Base-by-base conservation (phyloP, 2,329 filamentous ascomycete species). In the Microthyrium microscopicum region DNA sequence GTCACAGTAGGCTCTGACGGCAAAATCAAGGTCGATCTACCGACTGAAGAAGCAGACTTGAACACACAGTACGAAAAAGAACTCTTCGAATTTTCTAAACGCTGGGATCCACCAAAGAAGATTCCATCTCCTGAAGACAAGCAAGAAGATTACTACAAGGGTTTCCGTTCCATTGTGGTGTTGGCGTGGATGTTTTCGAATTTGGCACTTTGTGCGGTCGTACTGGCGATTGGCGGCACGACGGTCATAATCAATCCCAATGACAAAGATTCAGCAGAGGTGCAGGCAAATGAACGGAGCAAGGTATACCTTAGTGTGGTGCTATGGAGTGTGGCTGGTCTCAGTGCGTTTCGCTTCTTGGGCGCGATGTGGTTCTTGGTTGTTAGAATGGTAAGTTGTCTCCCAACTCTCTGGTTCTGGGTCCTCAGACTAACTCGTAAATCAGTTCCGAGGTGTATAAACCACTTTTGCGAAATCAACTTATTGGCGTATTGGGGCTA, bases 101-200 rank as follows among this genome's bases (percentile, higher is more conserved):
- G 94, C 55, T 72, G 72, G 29, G 74, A 77, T 19, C 73, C 77
- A 41, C 75, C 83, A 41, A 73, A 77, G 55, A 73, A 71, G 46
- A 46, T 62, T 0, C 67, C 70, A 3, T 61, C 61, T n/a, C 56
- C 68, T 8, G 51, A 60, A 27, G 85, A 94, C 51, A 82, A 79
- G 49, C 87, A 98, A 55, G 83, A 94, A 62, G 89, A 98, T 54
- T 98, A 95, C 59, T 98, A 98, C 68, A 84, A 85, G 47, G 89
- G 85, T 43, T 93, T 98, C 53, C 73, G 89, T 41, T 91, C 81
- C 15, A 73, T 82, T 19, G 85, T 94, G 44, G 89, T 98, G 20
- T 62, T 95, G 32, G 73, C 79, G 43, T 98, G 89, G 89, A 93
- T 98, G 68, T 82, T 95, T 47, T 84, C 76, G 50, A 98, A 98